Percentiles rank a stretch among this genome's conserved stretches.
Conservation (phyloP, 371 early-diverging fungal genomes). For the Parasitella parasitica region DNA sequence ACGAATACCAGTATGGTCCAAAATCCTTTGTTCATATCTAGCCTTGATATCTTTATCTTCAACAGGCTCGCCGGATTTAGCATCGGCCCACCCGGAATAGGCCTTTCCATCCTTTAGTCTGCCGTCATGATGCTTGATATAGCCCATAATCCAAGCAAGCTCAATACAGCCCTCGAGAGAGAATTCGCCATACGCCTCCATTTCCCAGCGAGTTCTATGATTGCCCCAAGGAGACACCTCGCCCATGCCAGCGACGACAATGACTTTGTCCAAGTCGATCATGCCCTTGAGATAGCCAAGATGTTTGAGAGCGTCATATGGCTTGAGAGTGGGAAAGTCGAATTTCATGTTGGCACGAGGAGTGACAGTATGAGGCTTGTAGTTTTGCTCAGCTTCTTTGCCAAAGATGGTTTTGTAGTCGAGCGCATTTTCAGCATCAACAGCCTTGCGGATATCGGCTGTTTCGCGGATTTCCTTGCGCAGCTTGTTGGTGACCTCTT, state of each 20-base stretch:
- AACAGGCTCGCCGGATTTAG: conserved; percentile 87
- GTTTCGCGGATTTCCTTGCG: conserved; percentile 80
- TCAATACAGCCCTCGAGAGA: conserved; percentile 96
- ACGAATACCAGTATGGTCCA: conserved; percentile 94
- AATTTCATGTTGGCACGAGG: conserved; percentile 95
- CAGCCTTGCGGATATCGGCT: conserved; percentile 85
- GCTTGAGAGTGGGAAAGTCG: conserved; percentile 79
- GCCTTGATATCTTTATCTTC: conserved; percentile 90
- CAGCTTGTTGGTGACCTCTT: conserved; percentile 71
- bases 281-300: conserved; percentile 81
- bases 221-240: conserved; percentile 96
- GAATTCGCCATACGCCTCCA: conserved; percentile 92
- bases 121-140: conserved; percentile 89
- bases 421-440: conserved; percentile 73
- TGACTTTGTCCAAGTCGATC: conserved; percentile 90
- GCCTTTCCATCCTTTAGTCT: conserved; percentile 75
- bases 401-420: conserved; percentile 81
- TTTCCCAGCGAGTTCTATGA: conserved; percentile 96
- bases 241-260: conserved; percentile 93
- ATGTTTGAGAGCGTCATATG: conserved; percentile 66
- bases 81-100: conserved; percentile 95
- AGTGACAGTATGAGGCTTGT: conserved; percentile 75
- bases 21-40: conserved; percentile 90
- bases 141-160: conserved; percentile 97
- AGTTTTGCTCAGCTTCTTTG: conserved; percentile 70